Conservation (phyloP, 179 eudicot genomes). For the Patellifolia procumbens region DNA sequence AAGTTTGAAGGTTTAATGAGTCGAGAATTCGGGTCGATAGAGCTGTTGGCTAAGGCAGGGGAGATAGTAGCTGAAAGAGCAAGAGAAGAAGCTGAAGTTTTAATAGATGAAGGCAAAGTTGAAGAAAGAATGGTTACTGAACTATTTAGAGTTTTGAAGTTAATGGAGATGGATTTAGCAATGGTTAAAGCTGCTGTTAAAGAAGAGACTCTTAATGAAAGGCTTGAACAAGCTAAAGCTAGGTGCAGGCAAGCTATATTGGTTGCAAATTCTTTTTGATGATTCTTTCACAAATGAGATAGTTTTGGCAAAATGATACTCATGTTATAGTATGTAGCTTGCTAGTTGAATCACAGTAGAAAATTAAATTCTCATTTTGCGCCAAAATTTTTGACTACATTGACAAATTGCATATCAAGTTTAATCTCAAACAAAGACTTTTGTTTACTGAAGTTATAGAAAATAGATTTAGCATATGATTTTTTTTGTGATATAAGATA, state of each 20-base stretch:
- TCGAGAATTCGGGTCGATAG: slow-evolving; percentile 66
- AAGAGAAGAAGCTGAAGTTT: slow-evolving; percentile 73
- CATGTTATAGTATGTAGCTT: neutral
- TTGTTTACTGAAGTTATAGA: neutral
- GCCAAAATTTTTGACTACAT: too few relatives aligned
- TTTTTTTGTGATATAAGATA: too few relatives aligned
- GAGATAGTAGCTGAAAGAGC: slow-evolving; percentile 84
- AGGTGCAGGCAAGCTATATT: slow-evolving; percentile 90
- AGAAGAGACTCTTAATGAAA: slow-evolving; percentile 64
- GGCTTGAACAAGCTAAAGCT: slow-evolving; percentile 71
- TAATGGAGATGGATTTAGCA: slow-evolving; percentile 90
- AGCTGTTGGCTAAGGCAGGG: slow-evolving; percentile 66
- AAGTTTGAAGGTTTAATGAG: slow-evolving; percentile 66
- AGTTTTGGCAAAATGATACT: neutral
- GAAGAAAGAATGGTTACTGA: slow-evolving; percentile 90
- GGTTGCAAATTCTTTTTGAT: slow-evolving; percentile 80
- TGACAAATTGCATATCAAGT: neutral
- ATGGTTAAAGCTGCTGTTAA: slow-evolving; percentile 84
- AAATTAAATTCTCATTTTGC: neutral
- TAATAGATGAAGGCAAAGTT: slow-evolving; percentile 79
- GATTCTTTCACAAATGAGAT: neutral
- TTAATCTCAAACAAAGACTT: neutral
- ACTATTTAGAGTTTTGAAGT: slow-evolving; percentile 70
- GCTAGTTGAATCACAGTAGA: neutral
- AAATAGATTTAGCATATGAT: too few relatives aligned